A percentile compares a stretch with the other conserved stretches of the same genome.
phyloP scores from a whole-genome alignment of 108 stramenopile species.

The Bacterosira constricta region DNA sequence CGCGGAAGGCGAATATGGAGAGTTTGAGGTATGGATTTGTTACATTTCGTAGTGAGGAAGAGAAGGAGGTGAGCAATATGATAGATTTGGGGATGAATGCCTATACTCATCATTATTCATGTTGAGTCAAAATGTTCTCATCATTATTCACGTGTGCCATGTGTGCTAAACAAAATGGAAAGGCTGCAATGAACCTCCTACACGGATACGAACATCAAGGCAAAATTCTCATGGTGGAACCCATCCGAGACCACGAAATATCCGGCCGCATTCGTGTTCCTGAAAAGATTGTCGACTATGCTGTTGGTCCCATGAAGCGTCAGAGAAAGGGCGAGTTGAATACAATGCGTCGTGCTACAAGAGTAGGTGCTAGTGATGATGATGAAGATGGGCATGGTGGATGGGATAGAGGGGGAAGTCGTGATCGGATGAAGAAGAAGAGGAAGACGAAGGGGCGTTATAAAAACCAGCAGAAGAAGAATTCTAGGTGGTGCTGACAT shows the following conservation, averaged over 20 bases:
- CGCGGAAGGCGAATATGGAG: conserved; percentile 65
- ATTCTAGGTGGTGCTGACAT: conserved; percentile 29
- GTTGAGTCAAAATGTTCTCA: no score
- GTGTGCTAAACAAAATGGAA: no score
- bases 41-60: conserved; percentile 68
- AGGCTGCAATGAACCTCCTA: conserved; percentile 69
- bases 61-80: conserved; percentile 65
- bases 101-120: neutral
- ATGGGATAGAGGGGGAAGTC: conserved; percentile 31
- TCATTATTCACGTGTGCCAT: neutral
- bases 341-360: conserved; percentile 48
- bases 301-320: conserved; percentile 52
- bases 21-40: conserved; percentile 81
- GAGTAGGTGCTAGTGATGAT: conserved; percentile 8
- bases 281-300: conserved; percentile 76
- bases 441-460: conserved; percentile 44
- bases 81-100: neutral
- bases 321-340: conserved; percentile 42
- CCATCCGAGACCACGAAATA: conserved; percentile 72
- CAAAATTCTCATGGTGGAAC: conserved; percentile 65
- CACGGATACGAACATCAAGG: conserved; percentile 66
- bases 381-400: neutral
- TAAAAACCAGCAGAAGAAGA: conserved; percentile 56
- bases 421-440: conserved; percentile 37
- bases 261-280: conserved; percentile 74